Conservation (phyloP, 164 flowering plant species). For the Vitis rupestris region DNA sequence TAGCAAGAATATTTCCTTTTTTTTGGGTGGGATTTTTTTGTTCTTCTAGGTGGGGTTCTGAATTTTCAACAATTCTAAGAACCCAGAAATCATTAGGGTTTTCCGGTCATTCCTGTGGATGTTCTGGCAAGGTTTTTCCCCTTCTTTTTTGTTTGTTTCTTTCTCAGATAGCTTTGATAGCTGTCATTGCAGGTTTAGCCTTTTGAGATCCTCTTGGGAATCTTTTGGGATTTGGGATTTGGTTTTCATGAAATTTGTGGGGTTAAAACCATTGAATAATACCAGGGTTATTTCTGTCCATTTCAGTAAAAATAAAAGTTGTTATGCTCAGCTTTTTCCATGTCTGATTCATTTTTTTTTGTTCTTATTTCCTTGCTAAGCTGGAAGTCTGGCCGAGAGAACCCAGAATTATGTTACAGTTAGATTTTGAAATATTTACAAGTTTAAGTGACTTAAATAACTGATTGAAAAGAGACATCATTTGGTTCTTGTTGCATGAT, state of each 20-base stretch:
- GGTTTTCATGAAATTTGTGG: slow-evolving; percentile 4
- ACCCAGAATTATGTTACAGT: background rate
- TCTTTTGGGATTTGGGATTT: slow-evolving; percentile 23
- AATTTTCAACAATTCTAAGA: background rate
- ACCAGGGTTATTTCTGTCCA: slow-evolving; percentile 11
- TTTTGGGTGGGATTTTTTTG: no score
- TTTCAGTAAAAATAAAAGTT: slow-evolving; percentile 12
- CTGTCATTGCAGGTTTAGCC: slow-evolving; percentile 4
- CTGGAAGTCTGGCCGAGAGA: background rate
- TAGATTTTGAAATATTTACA: no score
- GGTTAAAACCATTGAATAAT: background rate
- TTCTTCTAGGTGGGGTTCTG: no score
- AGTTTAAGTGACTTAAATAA: no score
- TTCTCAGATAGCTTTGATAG: background rate
- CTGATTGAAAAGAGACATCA: no score
- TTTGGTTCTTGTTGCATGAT: background rate
- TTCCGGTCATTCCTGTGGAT: slow-evolving; percentile 6
- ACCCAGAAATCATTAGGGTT: background rate
- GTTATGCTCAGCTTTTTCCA: slow-evolving; percentile 3
- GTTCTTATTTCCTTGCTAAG: slow-evolving; percentile 1
- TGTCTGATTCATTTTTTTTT: no score
- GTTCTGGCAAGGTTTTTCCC: slow-evolving; percentile 9
- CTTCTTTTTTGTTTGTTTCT: no score
- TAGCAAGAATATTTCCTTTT: no score
- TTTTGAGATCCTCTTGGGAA: slow-evolving; percentile 19